These are phyloP conservation scores for Biscogniauxia marginata DNA, from an alignment of 2,329 filamentous ascomycete species.

Conservation along the genomic window DNA sequence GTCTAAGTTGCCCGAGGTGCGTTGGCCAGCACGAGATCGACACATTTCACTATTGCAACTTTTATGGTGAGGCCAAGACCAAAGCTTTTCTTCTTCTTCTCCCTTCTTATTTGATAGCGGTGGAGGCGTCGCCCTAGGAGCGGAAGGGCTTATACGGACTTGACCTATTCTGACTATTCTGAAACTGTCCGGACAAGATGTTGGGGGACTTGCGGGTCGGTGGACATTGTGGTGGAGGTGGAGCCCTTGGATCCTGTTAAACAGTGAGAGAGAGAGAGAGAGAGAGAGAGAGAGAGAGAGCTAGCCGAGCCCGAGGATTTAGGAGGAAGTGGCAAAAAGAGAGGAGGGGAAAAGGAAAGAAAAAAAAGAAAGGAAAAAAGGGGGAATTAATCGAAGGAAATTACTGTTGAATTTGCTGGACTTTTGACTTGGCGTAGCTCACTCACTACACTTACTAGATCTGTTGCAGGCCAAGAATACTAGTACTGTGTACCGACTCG, in stretches of 20 bases:
- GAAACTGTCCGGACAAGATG: slow-evolving; percentile 20
- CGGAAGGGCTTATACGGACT: slow-evolving; percentile 14
- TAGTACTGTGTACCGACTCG: no score
- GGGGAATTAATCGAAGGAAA: no score
- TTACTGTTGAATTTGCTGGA: no score
- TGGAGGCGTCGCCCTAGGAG: slow-evolving; percentile 3
- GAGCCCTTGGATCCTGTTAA: background rate
- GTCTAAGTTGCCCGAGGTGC: no score
- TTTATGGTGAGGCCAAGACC: no score
- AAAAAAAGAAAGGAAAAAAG: background rate
- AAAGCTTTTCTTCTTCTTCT: background rate
- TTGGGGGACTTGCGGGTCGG: slow-evolving; percentile 22
- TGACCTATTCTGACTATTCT: slow-evolving; percentile 12
- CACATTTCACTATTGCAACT: no score
- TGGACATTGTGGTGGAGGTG: background rate
- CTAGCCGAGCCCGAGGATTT: no score
- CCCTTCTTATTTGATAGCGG: background rate
- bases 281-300: no score
- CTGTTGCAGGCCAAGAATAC: no score
- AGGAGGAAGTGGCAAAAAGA: background rate
- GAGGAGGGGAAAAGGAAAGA: background rate
- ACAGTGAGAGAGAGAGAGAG: background rate
- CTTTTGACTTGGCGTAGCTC: no score
- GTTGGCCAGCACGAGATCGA: no score
- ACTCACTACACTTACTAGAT: no score